phyloP scores from a whole-genome alignment of 139 green algal species.

The Volvox africanus region DNA sequence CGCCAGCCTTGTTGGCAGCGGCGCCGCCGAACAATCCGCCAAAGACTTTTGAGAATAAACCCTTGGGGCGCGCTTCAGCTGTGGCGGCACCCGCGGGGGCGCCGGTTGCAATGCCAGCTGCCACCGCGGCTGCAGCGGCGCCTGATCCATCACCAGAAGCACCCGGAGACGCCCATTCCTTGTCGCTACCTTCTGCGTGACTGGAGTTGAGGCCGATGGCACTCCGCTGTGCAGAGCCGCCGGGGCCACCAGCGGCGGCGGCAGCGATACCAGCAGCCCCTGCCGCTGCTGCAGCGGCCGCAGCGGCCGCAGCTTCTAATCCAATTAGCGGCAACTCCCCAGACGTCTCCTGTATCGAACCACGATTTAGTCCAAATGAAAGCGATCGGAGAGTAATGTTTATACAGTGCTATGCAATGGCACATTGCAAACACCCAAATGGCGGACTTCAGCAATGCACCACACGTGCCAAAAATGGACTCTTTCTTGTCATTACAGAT shows the following conservation, averaged over 20 bases:
- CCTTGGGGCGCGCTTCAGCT: neutral
- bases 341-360: neutral
- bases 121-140: neutral
- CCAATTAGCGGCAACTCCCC: neutral
- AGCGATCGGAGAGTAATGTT: too few relatives aligned
- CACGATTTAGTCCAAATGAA: too few relatives aligned
- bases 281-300: neutral
- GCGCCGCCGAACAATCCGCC: neutral
- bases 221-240: neutral
- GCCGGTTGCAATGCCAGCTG: neutral
- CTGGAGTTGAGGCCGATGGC: neutral
- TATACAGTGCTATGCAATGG: too few relatives aligned
- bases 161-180: neutral
- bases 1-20: neutral
- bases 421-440: too few relatives aligned
- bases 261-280: neutral
- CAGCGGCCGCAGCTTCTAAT: neutral
- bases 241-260: neutral
- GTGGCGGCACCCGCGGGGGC: neutral
- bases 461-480: too few relatives aligned
- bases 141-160: neutral
- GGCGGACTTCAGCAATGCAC: too few relatives aligned
- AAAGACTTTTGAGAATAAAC: constrained; percentile 13
- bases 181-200: neutral
- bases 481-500: too few relatives aligned